Base-by-base conservation (phyloP, 2,329 filamentous ascomycete species). In the Fusarium coffeatum region DNA sequence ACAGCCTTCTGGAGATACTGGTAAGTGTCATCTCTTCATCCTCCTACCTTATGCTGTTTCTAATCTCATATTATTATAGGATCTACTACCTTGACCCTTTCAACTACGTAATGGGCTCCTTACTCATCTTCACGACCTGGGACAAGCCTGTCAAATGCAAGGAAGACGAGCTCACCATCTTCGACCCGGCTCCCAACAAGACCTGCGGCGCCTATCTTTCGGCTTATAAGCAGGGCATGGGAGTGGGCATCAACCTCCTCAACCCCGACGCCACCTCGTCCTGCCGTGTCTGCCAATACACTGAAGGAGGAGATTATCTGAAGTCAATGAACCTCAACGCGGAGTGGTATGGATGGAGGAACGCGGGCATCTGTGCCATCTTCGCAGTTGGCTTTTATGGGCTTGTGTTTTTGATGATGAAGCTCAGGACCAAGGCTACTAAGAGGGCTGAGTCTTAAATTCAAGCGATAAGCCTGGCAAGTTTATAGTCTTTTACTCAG, bases 1-100 rank as follows among this genome's bases (percentile, higher is more conserved):
- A 86, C 88, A 5, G 73, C 78, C 1, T 93, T 93, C 78, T 94
- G 92, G 92, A 81, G 83, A 37, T 85, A 85, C 69, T 92, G 89
- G 88, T 86, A 53, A n/a, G n/a, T n/a, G n/a, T n/a, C n/a, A n/a
- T n/a, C n/a, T n/a, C n/a, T n/a, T n/a, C n/a, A n/a, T n/a, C n/a
- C n/a, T 27, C 3, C 2, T 4, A 16, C 2, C 6, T 10, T 5
- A 16, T 2, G 5, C 32, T 5, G 8, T 16, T 13, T 1, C 28
- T 59, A 5, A 59, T 15, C 2, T 0, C 1, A 3, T 8, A 2
- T 4, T 6, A 9, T 11, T 1, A 5, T 4, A 59, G 56, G 59
- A 62, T 91, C 18, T 89, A 89, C 78, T 89, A 81, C 45, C 73
- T 88, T 10, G 86, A 89, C 68, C 88, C 87, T 0, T 89, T 89